Evolutionary conservation across 306 rosid species (phyloP), one percentile per base, ranked within the genome.

Genomic region (Rubus idaeus): DNA sequence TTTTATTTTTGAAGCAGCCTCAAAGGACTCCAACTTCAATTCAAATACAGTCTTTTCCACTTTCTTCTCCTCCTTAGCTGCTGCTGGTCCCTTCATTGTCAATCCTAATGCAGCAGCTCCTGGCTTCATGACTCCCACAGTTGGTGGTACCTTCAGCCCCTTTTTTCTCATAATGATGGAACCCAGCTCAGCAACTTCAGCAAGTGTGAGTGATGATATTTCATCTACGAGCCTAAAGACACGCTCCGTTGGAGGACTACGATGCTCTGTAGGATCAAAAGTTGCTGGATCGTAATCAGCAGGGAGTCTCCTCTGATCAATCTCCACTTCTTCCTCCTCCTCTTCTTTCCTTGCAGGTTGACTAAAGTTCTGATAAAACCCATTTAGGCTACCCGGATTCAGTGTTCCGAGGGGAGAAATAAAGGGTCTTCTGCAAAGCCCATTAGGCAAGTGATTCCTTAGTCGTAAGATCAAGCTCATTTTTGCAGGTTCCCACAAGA

Each of bases 251-350:
- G 97, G 98, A 80, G 98, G 98, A 82, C 96, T 86, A 0, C 96
- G 93, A 82, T 92, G 93, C 81, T 90, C 76, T 0, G 90, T 77
- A 23, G 96, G 96, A 84, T 94, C 92, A 70, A 94, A 94, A 61
- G 91, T 89, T 52, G 91, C 89, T 20, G 90, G 94, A 79, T 94
- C 96, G 42, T 90, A 94, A 87, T 94, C 96, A 79, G 97, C 89
- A 3, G 98, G 98, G 77, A 94, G 98, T 70, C 91, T 89, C 79
- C 91, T 87, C 71, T 94, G 98, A 70, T 94, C 97, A 82, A 91
- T 86, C 85, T 94, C 97, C 58, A 87, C 90, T 74, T 91, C 93
- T 26, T 94, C 96, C 72, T 90, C 91, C 10, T 91, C 92, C 39
- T 89, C 96, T 68, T 86, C 94, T 82, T 79, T 85, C 79, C 80